These are phyloP conservation scores for Parasitella parasitica DNA, from an alignment of 371 early-diverging fungal genomes.

Conservation along the genomic window DNA sequence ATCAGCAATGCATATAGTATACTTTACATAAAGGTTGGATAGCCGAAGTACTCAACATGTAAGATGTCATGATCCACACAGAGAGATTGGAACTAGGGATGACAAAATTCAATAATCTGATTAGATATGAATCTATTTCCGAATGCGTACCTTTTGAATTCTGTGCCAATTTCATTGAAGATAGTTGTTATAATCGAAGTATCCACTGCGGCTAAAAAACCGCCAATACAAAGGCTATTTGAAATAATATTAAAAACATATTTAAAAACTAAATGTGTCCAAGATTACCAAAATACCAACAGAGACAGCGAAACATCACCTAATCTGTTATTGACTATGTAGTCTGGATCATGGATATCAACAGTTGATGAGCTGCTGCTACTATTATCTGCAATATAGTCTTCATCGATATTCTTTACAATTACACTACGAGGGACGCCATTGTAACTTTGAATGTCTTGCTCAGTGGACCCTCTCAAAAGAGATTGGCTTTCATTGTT, in stretches of 20 bases:
- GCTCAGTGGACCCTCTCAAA: neutral
- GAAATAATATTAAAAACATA: neutral
- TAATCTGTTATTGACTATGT: constrained; percentile 10
- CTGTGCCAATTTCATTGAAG: constrained; percentile 72
- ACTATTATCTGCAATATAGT: neutral
- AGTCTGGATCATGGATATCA: constrained; percentile 10
- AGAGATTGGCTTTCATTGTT: neutral
- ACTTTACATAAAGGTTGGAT: constrained; percentile 71
- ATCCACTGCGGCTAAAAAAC: constrained; percentile 75
- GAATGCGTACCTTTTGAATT: constrained; percentile 57
- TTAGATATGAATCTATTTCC: no score
- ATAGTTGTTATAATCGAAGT: constrained; percentile 77
- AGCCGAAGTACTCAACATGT: constrained; percentile 71
- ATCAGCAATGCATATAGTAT: neutral
- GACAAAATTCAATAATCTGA: no score
- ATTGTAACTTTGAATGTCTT: neutral
- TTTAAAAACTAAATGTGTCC: neutral
- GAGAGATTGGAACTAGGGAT: constrained; percentile 38
- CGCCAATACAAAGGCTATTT: constrained; percentile 37
- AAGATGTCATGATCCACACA: constrained; percentile 75
- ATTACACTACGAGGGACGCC: neutral
- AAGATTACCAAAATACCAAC: constrained; percentile 13
- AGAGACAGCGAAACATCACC: constrained; percentile 6
- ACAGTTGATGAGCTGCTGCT: neutral
- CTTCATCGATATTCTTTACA: constrained; percentile 9